Percentiles rank a stretch among this genome's conserved stretches.
phyloP scores from a whole-genome alignment of 306 rosid genomes.

The Medicago arabica region DNA sequence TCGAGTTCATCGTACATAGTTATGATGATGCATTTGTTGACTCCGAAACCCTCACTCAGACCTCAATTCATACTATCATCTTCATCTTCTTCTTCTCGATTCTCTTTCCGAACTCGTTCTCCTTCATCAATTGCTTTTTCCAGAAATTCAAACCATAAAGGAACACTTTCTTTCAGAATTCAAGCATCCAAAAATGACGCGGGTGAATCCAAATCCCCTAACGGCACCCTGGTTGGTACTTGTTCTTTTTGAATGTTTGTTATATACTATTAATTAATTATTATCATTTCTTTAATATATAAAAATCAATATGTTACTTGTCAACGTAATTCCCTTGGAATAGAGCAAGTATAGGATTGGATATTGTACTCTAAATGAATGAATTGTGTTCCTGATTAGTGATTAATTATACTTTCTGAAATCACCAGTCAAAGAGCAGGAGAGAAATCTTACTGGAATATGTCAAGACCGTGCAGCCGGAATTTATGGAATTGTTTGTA shows the following conservation, averaged over 20 bases:
- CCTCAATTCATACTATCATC: constrained; percentile 33
- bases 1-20: not conserved
- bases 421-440: constrained; percentile 77
- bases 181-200: constrained; percentile 44
- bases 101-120: constrained; percentile 36
- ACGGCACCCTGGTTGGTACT: constrained; percentile 61
- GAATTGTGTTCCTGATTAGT: constrained; percentile 34
- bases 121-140: constrained; percentile 37
- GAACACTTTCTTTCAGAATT: constrained; percentile 38
- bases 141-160: constrained; percentile 38
- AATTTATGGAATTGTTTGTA: constrained; percentile 96
- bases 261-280: not conserved
- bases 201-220: constrained; percentile 46
- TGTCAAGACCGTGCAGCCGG: constrained; percentile 94
- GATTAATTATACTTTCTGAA: constrained; percentile 33
- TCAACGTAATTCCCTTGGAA: constrained; percentile 1
- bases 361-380: not conserved
- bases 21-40: constrained; percentile 43
- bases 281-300: not conserved
- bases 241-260: not conserved
- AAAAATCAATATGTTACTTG: not conserved
- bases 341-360: not conserved
- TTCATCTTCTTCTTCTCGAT: constrained; percentile 32
- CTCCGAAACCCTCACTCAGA: constrained; percentile 44
- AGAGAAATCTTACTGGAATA: constrained; percentile 93